A percentile compares a stretch with the other conserved stretches of the same genome.
These are phyloP conservation scores for Serendipita sp. DNA, from an alignment of 768 basidiomycete species.

Conservation along the genomic window DNA sequence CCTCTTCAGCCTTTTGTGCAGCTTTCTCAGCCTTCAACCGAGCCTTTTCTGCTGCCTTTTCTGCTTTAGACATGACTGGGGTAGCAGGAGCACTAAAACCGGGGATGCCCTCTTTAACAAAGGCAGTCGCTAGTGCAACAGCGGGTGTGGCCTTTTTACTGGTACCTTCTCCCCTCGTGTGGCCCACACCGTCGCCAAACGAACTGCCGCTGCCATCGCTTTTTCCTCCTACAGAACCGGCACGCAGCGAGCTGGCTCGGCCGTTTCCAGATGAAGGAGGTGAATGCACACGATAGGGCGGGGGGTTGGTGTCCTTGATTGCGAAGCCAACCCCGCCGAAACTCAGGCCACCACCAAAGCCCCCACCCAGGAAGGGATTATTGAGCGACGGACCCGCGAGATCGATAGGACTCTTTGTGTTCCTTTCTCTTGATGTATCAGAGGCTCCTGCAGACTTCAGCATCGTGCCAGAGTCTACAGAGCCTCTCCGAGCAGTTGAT, in stretches of 20 bases:
- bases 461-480: neutral
- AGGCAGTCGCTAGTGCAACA: slow-evolving; percentile 1
- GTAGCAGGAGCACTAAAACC: neutral
- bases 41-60: slow-evolving; percentile 2
- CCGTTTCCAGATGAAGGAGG: neutral
- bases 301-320: neutral
- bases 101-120: neutral
- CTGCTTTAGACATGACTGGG: neutral
- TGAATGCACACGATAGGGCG: slow-evolving; percentile 1
- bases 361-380: slow-evolving; percentile 2
- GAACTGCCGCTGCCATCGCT: slow-evolving; percentile 1
- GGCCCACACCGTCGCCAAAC: neutral
- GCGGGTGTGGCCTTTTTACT: neutral
- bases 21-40: neutral
- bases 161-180: neutral
- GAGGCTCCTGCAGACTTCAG: neutral
- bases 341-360: neutral
- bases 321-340: neutral
- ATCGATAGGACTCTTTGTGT: neutral
- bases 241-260: neutral
- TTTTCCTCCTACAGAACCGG: neutral
- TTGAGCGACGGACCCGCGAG: neutral
- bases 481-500: neutral
- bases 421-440: neutral
- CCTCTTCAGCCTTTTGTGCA: slow-evolving; percentile 1